Evolutionary conservation across 306 rosid genomes (phyloP), one percentile per base, ranked within the genome.

Genomic region (Luffa acutangula): DNA sequence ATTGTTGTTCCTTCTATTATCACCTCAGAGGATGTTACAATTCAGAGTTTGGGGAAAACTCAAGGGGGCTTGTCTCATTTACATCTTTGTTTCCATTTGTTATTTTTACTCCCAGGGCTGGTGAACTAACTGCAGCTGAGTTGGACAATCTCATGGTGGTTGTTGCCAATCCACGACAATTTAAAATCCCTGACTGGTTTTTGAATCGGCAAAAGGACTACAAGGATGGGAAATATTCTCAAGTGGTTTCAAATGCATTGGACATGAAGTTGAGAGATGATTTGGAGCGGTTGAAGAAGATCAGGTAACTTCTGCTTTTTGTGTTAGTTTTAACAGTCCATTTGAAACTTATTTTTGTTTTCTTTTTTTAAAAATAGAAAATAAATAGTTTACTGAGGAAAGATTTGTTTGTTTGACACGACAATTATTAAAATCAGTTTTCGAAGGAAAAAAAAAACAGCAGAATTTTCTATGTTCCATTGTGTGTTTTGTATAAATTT

Each of bases 231-330:
- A 91, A 88, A 53, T 89, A 87, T 67, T 89, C 96, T 3, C 96
- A 91, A 82, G 91, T 89, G 18, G 90, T 89, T 46, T 89, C 96
- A 78, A 92, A 92, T 78, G 92, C 92, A 10, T 73, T 92, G 91
- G 97, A 92, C 81, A 92, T 92, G 97, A 92, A 92, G 86, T 89
- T 90, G 49, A 90, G 97, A 87, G 97, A 92, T 84, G 94, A 92
- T 81, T 89, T 92, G 39, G 97, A 92, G 87, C 87, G 97, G n/a
- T 85, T 92, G 90, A 92, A 92, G 93, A 92, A 92, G 89, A 92
- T 92, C 85, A 92, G 97, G 97, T 92, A 41, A 14, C 41, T 57
- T 71, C 57, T 71, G 5, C 1, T 46, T 71, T n/a, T 21, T 56
- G n/a, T 42, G 39, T 71, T 41, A 71, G 5, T 63, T n/a, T 59